phyloP scores from a whole-genome alignment of 2,329 filamentous ascomycete species.

The Clarireedia sp. region DNA sequence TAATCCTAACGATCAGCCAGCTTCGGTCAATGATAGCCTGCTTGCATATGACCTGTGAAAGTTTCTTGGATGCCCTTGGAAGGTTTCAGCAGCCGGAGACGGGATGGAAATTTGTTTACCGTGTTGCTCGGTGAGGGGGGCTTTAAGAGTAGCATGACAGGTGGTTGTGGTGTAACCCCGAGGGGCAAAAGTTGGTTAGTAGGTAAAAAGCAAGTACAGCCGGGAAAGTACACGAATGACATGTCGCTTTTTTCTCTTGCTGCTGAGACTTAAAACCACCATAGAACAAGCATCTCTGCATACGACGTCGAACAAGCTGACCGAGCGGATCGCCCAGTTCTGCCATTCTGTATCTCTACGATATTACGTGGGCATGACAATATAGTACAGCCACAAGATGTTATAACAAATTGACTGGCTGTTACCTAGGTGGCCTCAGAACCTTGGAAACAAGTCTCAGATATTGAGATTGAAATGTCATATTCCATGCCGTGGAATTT shows the following conservation, averaged over 20 bases:
- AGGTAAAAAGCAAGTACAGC: constrained; percentile 14
- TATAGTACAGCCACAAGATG: constrained; percentile 17
- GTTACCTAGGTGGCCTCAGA: neutral
- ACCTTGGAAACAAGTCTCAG: constrained; percentile 12
- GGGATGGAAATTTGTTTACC: constrained; percentile 6
- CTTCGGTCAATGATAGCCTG: constrained; percentile 6
- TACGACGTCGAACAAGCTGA: constrained; percentile 22
- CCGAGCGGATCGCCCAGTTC: constrained; percentile 9
- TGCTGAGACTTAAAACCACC: constrained; percentile 6
- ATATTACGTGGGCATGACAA: constrained; percentile 9
- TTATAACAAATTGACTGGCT: constrained; percentile 12
- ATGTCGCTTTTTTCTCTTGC: constrained; percentile 7
- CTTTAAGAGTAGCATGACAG: constrained; percentile 15
- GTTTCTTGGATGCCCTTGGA: constrained; percentile 4
- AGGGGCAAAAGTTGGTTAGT: constrained; percentile 6
- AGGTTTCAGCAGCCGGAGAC: constrained; percentile 11
- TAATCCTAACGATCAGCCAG: constrained; percentile 8
- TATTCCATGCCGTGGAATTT: constrained; percentile 16
- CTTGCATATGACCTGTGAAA: constrained; percentile 14
- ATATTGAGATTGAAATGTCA: constrained; percentile 6
- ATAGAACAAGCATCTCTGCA: constrained; percentile 17
- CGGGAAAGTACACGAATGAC: constrained; percentile 10
- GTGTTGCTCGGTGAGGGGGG: constrained; percentile 13
- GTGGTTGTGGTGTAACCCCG: constrained; percentile 11
- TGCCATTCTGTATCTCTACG: constrained; percentile 7